phyloP scores from a whole-genome alignment of 2,329 filamentous ascomycete species.

The Juglanconis juglandina region DNA sequence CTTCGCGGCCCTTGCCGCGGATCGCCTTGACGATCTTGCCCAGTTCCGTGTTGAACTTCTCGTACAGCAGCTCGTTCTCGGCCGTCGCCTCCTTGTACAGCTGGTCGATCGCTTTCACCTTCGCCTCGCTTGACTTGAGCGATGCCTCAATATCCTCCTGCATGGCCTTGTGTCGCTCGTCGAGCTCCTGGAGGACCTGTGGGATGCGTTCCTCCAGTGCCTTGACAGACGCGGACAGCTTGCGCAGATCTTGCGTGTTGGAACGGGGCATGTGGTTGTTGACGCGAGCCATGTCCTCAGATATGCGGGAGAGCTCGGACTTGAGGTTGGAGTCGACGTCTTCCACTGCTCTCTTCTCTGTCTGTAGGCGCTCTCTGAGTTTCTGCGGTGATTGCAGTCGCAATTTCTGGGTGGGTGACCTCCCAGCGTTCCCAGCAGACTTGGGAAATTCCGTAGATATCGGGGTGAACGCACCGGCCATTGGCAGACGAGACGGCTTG shows the following conservation, averaged over 20 bases:
- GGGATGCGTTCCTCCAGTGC: constrained; percentile 67
- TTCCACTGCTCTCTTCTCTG: constrained; percentile 71
- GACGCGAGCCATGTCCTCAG: constrained; percentile 69
- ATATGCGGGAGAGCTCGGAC: constrained; percentile 74
- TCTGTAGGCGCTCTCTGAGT: constrained; percentile 78
- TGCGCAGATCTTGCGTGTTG: constrained; percentile 41
- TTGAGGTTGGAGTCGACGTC: constrained; percentile 67
- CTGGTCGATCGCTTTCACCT: constrained; percentile 79
- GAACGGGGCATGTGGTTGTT: constrained; percentile 37
- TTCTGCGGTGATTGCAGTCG: constrained; percentile 71
- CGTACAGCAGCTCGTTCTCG: constrained; percentile 90
- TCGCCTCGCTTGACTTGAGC: constrained; percentile 70
- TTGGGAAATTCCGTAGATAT: constrained; percentile 20
- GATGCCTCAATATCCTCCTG: constrained; percentile 69
- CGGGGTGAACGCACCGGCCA: constrained; percentile 24
- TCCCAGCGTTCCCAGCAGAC: constrained; percentile 37
- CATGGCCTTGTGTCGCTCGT: constrained; percentile 59
- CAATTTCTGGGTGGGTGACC: constrained; percentile 45
- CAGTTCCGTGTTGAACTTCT: constrained; percentile 87
- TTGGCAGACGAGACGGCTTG: constrained; percentile 35
- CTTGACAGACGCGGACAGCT: constrained; percentile 56
- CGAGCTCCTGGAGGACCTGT: constrained; percentile 54
- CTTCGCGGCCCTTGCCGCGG: constrained; percentile 68
- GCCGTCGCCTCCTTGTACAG: constrained; percentile 82
- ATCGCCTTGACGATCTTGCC: constrained; percentile 77